Percentiles rank a stretch among this genome's conserved stretches.
phyloP scores from a whole-genome alignment of 2,329 filamentous ascomycete genomes.

The Bipolaris victoriae region DNA sequence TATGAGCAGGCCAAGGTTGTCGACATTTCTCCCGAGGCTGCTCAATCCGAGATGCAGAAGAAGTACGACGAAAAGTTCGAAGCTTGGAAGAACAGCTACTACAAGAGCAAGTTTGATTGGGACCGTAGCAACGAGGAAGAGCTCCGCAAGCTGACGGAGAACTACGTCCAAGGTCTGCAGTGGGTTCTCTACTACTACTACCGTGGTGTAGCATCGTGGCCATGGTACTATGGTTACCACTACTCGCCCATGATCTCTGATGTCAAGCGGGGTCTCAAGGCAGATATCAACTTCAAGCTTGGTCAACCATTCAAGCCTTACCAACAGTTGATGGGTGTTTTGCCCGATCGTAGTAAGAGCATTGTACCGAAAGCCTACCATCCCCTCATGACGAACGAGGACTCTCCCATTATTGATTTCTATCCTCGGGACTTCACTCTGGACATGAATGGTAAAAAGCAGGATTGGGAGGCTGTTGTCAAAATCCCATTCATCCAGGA shows the following conservation, averaged over 20 bases:
- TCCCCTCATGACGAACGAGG: constrained; percentile 86
- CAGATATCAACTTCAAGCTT: constrained; percentile 88
- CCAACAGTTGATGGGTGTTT: constrained; percentile 96
- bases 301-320: constrained; percentile 95
- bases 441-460: constrained; percentile 99
- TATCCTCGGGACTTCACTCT: constrained; percentile 96
- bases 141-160: constrained; percentile 82
- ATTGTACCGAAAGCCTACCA: constrained; percentile 90
- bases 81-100: constrained; percentile 94
- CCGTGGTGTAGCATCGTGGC: constrained; percentile 94
- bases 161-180: constrained; percentile 96
- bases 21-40: constrained; percentile 79
- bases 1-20: constrained; percentile 90
- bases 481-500: constrained; percentile 99
- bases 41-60: constrained; percentile 76
- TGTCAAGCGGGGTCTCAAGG: constrained; percentile 83
- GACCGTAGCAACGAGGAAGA: constrained; percentile 79
- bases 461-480: constrained; percentile 99
- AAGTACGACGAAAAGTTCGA: constrained; percentile 91
- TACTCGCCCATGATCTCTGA: constrained; percentile 98
- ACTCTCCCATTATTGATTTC: constrained; percentile 96
- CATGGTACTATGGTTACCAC: constrained; percentile 97
- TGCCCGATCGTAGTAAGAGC: constrained; percentile 95
- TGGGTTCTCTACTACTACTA: constrained; percentile 99
- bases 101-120: constrained; percentile 90